Percentiles rank a stretch among this genome's conserved stretches.
These are phyloP conservation scores for Calocera viscosa DNA, from an alignment of 768 basidiomycete genomes.

Conservation along the genomic window DNA sequence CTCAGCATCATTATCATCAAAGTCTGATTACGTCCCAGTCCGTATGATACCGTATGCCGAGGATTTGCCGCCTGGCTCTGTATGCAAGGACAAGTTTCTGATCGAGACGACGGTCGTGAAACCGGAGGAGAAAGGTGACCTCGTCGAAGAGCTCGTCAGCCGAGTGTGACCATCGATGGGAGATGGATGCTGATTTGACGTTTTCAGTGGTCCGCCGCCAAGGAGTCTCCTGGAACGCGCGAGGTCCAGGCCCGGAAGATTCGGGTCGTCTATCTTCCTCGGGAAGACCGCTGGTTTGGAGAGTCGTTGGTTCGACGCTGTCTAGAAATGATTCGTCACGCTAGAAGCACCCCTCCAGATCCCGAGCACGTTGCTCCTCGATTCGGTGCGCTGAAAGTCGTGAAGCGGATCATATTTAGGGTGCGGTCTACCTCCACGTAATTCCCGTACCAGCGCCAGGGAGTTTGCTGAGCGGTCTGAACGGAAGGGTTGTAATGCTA, in stretches of 20 bases:
- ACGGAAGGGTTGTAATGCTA: too few relatives aligned
- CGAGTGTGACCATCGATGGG: background rate
- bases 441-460: too few relatives aligned
- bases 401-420: too few relatives aligned
- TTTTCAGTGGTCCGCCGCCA: background rate
- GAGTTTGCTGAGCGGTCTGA: too few relatives aligned
- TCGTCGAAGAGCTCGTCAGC: background rate
- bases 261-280: background rate
- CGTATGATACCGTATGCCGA: background rate
- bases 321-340: background rate
- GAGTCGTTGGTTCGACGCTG: background rate
- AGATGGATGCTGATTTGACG: background rate
- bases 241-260: background rate
- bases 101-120: background rate
- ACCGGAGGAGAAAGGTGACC: background rate
- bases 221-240: background rate
- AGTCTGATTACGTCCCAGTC: background rate
- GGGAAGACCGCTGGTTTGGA: background rate
- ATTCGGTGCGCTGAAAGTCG: too few relatives aligned
- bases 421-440: too few relatives aligned
- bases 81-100: slow-evolving; percentile 1
- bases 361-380: background rate
- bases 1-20: background rate
- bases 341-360: background rate
- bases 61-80: background rate